Evolutionary conservation across 768 basidiomycete genomes (phyloP).

Genomic region (Tulasnella sp.): DNA sequence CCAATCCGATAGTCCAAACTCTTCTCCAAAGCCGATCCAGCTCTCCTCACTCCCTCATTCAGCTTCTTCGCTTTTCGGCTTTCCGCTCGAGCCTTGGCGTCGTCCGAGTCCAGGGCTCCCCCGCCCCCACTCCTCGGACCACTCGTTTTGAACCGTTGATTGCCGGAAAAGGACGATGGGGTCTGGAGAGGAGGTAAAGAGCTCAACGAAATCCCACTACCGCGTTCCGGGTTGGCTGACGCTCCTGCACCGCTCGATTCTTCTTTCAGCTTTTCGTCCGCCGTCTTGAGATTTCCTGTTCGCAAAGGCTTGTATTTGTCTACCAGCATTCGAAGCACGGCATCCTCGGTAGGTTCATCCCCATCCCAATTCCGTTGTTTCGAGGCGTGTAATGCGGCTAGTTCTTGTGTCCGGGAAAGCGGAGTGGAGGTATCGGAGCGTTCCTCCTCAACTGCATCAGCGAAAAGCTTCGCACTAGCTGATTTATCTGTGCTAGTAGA

Average conservation of each 20-base stretch:
- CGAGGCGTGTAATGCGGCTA: conserved; percentile 45
- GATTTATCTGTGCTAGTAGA: conserved; percentile 7
- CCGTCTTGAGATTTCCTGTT: conserved; percentile 58
- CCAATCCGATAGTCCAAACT: conserved; percentile 79
- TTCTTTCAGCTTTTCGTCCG: conserved; percentile 67
- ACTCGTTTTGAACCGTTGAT: background rate
- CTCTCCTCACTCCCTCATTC: conserved; percentile 56
- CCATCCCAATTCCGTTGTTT: conserved; percentile 75
- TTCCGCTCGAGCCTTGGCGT: conserved; percentile 42
- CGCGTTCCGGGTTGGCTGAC: background rate
- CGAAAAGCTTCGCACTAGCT: conserved; percentile 35
- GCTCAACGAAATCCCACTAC: background rate
- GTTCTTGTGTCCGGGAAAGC: background rate
- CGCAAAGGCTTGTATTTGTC: conserved; percentile 85
- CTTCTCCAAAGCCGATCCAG: conserved; percentile 67
- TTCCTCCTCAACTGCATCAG: conserved; percentile 30
- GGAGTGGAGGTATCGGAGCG: too few species aligned
- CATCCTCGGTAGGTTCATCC: conserved; percentile 69
- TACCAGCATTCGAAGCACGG: conserved; percentile 80
- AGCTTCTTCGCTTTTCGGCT: conserved; percentile 54
- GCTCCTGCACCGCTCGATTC: conserved; percentile 9
- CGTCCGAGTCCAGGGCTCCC: conserved; percentile 35
- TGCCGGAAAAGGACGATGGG: background rate
- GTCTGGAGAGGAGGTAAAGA: background rate
- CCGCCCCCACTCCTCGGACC: background rate